Evolutionary conservation across 2,329 filamentous ascomycete species (phyloP).

Genomic region (Salinomyces thailandicus): DNA sequence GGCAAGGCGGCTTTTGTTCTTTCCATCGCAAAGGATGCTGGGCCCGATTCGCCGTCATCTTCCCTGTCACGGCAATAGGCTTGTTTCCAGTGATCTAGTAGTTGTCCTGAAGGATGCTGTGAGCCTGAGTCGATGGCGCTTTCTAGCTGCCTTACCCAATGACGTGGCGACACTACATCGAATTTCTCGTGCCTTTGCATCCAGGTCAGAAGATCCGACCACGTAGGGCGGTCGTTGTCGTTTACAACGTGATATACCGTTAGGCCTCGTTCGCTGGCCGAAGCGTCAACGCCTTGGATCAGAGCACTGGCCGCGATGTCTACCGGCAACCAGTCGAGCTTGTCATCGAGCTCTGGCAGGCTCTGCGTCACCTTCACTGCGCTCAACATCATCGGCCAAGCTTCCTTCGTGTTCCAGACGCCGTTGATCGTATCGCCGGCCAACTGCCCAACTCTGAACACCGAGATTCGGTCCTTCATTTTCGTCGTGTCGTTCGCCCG

Average conservation of each 20-base stretch:
- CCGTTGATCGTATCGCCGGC: conserved; percentile 35
- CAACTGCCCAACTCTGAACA: conserved; percentile 40
- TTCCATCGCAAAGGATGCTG: conserved; percentile 25
- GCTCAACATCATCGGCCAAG: conserved; percentile 40
- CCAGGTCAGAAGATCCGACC: conserved; percentile 40
- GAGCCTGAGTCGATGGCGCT: conserved; percentile 16
- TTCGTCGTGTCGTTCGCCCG: conserved; percentile 24
- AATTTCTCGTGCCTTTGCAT: conserved; percentile 29
- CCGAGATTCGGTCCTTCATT: conserved; percentile 30
- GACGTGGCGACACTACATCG: conserved; percentile 30
- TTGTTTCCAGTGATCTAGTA: conserved; percentile 42
- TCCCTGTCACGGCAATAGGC: conserved; percentile 24
- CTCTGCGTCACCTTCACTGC: conserved; percentile 29
- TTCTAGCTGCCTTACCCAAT: conserved; percentile 29
- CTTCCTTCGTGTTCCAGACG: conserved; percentile 41
- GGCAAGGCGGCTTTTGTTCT: conserved; percentile 27
- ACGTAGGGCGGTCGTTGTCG: conserved; percentile 32
- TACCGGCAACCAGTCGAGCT: conserved; percentile 38
- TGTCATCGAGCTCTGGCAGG: conserved; percentile 32
- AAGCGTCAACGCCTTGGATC: conserved; percentile 22
- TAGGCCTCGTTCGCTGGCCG: conserved; percentile 3
- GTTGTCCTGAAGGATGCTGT: conserved; percentile 36
- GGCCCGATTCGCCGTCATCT: conserved; percentile 1
- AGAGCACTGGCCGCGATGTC: conserved; percentile 36
- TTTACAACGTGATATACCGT: conserved; percentile 43